Evolutionary conservation across 1,284 basidiomycete genomes (phyloP).

Genomic region (Athelia psychrophila): DNA sequence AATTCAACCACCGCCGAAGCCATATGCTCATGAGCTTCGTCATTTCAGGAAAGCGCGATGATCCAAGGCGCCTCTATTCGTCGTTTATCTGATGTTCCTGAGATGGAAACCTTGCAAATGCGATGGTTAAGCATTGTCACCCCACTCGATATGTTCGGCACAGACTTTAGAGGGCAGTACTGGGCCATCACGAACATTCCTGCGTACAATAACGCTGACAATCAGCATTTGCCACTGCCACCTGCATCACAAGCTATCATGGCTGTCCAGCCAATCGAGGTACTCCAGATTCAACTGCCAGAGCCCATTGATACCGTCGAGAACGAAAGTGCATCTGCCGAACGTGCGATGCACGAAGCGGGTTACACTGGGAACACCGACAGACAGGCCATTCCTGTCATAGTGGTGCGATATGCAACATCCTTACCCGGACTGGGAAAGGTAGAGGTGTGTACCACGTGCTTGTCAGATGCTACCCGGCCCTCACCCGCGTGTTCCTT

Average conservation of each 20-base stretch:
- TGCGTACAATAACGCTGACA: not conserved
- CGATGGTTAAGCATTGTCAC: not conserved
- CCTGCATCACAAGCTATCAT: slow-evolving; percentile 1
- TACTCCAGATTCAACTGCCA: slow-evolving; percentile 2
- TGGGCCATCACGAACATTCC: slow-evolving; percentile 1
- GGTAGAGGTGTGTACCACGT: not conserved
- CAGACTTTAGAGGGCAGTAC: not conserved
- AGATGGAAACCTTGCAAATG: slow-evolving; percentile 1
- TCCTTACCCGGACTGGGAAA: slow-evolving; percentile 3
- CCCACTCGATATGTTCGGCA: not conserved
- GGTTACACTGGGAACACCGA: slow-evolving; percentile 3
- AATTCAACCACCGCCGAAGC: too few relatives aligned
- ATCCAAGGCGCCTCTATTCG: slow-evolving; percentile 2
- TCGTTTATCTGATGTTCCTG: not conserved
- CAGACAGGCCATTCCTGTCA: slow-evolving; percentile 5
- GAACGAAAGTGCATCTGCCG: not conserved
- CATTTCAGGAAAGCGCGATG: not conserved
- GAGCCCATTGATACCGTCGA: slow-evolving; percentile 1
- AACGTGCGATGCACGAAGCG: not conserved
- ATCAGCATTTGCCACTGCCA: slow-evolving; percentile 3
- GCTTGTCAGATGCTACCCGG: not conserved
- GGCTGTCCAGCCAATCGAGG: slow-evolving; percentile 3
- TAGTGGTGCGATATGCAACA: slow-evolving; percentile 5
- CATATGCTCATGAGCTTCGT: too few relatives aligned
- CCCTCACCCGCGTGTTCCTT: not conserved